Base-by-base conservation (phyloP, 2,329 filamentous ascomycete genomes). In the Coniella lustricola region DNA sequence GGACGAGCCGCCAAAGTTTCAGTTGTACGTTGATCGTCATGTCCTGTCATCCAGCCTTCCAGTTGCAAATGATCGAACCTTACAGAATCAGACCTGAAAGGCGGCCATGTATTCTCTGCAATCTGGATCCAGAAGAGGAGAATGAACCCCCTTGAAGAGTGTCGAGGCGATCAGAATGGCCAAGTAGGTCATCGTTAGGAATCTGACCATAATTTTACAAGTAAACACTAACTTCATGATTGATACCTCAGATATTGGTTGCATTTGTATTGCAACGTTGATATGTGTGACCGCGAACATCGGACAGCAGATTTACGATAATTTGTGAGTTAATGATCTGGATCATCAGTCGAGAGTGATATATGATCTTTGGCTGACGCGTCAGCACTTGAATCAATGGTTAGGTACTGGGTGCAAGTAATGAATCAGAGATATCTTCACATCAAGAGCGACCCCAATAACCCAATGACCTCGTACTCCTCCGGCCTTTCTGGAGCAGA, bases 251-350 rank as follows among this genome's bases (percentile, higher is more conserved):
- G 46, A 48, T 33, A 43, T 48, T 37, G 46, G 46, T 7, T n/a
- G 42, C 14, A 48, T 48, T 18, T 38, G 39, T 41, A 38, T 38
- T 9, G 40, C 40, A 7, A 35, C 34, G 32, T 18, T 48, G 7
- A 14, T 48, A 17, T 36, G 33, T 16, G 46, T 48, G 5, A 7
- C 9, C 16, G 39, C 33, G n/a, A 33, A 43, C 14, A 43, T 48
- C 12, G 16, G 18, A 32, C 46, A 48, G n/a, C 46, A 48, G 25
- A 48, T 48, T 4, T 25, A 48, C 13, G 46, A 43, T 32, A 36
- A 43, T 14, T 7, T 48, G 46, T 48, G 13, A 43, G 34, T 49
- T 5, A 5, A 5, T 29, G 10, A 10, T 29, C 10, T 29, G 25
- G 25, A 10, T n/a, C n/a, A n/a, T n/a, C n/a, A n/a, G n/a, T n/a